phyloP scores from a whole-genome alignment of 2,329 filamentous ascomycete genomes.

The Xylariaceae sp. region DNA sequence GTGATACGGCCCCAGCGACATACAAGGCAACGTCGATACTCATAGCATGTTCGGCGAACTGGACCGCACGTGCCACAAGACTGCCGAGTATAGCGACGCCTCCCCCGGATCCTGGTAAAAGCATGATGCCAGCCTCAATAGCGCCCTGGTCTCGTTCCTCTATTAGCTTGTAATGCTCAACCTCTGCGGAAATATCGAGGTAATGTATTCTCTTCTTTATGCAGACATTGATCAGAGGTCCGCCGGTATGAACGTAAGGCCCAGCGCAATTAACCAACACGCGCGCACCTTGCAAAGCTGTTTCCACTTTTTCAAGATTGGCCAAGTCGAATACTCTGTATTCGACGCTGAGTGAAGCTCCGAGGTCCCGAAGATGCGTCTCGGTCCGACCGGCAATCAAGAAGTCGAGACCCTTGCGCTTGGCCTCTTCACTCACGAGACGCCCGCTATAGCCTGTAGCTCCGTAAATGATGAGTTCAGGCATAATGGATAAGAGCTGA shows the following conservation, averaged over 20 bases:
- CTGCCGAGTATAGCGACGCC: slow-evolving; percentile 32
- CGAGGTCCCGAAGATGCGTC: neutral
- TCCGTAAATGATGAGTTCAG: slow-evolving; percentile 31
- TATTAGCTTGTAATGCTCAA: slow-evolving; percentile 27
- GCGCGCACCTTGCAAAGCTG: neutral
- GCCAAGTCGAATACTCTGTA: neutral
- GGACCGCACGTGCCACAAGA: slow-evolving; percentile 16
- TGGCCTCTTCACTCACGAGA: slow-evolving; percentile 26
- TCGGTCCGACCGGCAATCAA: slow-evolving; percentile 16
- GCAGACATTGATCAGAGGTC: slow-evolving; percentile 28
- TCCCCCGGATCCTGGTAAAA: slow-evolving; percentile 33
- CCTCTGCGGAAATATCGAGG: slow-evolving; percentile 32
- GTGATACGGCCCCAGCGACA: slow-evolving; percentile 29
- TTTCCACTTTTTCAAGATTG: neutral
- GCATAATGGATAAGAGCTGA: no score
- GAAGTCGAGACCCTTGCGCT: slow-evolving; percentile 14
- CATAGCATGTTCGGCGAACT: neutral
- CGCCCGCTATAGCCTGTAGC: slow-evolving; percentile 33
- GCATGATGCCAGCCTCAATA: slow-evolving; percentile 20
- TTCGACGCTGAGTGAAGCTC: no score
- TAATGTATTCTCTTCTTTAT: slow-evolving; percentile 30
- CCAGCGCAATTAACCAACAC: slow-evolving; percentile 35
- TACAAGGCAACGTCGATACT: slow-evolving; percentile 30
- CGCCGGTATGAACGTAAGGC: slow-evolving; percentile 26
- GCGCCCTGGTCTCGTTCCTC: slow-evolving; percentile 17